These are phyloP conservation scores for Schwanniomyces polymorphus DNA, from an alignment of 805 yeast genomes.

Conservation along the genomic window DNA sequence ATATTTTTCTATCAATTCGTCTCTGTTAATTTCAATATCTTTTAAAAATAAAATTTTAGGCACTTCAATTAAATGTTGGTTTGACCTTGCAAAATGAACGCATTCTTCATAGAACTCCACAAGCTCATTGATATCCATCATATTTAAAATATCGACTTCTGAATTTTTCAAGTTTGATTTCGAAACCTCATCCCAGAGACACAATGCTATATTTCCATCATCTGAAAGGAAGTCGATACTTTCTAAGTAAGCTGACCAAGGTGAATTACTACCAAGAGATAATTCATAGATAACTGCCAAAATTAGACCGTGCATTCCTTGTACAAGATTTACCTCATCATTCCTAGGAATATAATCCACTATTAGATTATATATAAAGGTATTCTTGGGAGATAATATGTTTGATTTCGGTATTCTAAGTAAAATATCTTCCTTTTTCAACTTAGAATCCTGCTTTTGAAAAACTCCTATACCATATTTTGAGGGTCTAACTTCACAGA, in stretches of 20 bases:
- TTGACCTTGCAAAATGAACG: constrained; percentile 38
- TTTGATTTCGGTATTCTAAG: constrained; percentile 63
- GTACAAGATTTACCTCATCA: constrained; percentile 33
- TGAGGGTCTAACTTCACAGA: constrained; percentile 48
- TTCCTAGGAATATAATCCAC: constrained; percentile 43
- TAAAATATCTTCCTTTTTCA: constrained; percentile 32
- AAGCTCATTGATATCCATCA: constrained; percentile 50
- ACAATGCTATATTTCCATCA: constrained; percentile 49
- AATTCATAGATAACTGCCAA: constrained; percentile 73
- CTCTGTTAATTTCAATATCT: constrained; percentile 10
- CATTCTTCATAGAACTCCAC: constrained; percentile 39
- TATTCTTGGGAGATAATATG: constrained; percentile 57
- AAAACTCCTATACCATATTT: constrained; percentile 73
- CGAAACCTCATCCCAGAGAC: constrained; percentile 60
- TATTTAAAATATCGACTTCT: constrained; percentile 60
- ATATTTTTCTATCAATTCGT: constrained; percentile 13
- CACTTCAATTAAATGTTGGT: constrained; percentile 22
- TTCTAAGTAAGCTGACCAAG: constrained; percentile 71
- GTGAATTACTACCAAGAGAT: constrained; percentile 59
- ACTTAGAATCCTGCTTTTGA: constrained; percentile 38
- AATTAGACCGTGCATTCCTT: constrained; percentile 66
- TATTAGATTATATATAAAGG: constrained; percentile 65
- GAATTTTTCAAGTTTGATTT: constrained; percentile 55
- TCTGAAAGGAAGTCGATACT: constrained; percentile 43
- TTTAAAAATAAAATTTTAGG: constrained; percentile 34